Conservation (phyloP, 148 eudicot genomes). For the Cornus suecica region DNA sequence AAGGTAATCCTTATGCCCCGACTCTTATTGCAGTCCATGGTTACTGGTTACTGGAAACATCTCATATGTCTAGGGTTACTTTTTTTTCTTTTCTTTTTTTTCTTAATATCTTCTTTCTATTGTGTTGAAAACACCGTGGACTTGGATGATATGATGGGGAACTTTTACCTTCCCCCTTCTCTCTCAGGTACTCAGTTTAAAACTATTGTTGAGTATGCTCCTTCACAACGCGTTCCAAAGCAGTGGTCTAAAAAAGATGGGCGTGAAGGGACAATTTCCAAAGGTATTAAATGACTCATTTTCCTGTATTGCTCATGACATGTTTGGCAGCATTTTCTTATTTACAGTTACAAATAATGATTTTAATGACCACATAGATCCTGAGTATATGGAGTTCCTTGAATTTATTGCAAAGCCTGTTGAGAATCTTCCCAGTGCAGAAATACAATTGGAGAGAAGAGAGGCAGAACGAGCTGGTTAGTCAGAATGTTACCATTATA, state of each 20-base stretch:
- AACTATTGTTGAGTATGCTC: slow-evolving; percentile 61
- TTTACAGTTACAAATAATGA: slow-evolving; percentile 1
- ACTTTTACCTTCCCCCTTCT: not conserved
- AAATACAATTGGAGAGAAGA: slow-evolving; percentile 66
- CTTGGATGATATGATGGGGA: not conserved
- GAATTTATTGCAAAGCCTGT: slow-evolving; percentile 53
- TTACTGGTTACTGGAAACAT: not conserved
- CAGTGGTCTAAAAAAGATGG: slow-evolving; percentile 58
- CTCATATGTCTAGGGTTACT: not conserved
- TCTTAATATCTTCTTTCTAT: not conserved
- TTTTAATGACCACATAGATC: slow-evolving; percentile 34
- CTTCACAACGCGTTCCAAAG: slow-evolving; percentile 63
- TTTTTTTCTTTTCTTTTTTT: not conserved
- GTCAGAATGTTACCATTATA: slow-evolving; percentile 1
- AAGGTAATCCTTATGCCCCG: slow-evolving; percentile 35
- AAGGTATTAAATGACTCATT: slow-evolving; percentile 34
- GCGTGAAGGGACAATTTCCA: slow-evolving; percentile 56
- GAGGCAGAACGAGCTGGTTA: slow-evolving; percentile 72
- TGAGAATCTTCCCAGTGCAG: slow-evolving; percentile 77
- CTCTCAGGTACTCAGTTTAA: slow-evolving; percentile 54
- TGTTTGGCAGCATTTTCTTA: not conserved
- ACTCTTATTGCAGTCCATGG: not conserved
- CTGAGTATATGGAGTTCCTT: slow-evolving; percentile 63
- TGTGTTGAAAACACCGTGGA: not conserved
- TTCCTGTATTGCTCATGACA: slow-evolving; percentile 2